Conservation (phyloP, 2,329 filamentous ascomycete genomes). For the Rachicladosporium sp. region DNA sequence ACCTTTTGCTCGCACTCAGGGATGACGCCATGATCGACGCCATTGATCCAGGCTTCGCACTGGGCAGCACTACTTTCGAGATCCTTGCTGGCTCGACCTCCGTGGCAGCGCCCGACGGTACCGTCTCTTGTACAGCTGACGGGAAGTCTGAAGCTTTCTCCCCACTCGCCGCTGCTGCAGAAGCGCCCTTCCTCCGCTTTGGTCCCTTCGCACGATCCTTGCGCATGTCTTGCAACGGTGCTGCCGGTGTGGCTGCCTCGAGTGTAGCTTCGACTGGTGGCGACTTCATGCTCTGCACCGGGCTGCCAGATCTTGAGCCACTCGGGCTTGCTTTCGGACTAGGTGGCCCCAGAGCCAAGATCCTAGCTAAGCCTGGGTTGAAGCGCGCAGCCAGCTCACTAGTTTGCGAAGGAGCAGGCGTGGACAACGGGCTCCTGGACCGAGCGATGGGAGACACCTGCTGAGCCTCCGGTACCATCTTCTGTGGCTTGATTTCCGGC, state of each 20-base stretch:
- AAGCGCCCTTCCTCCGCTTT: constrained; percentile 62
- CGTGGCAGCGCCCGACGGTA: no score
- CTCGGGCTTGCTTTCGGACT: background rate
- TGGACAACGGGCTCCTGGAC: background rate
- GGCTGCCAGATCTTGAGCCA: constrained; percentile 16
- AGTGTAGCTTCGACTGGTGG: background rate
- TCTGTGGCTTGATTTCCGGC: background rate
- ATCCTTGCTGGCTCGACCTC: no score
- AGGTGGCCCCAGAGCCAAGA: constrained; percentile 65
- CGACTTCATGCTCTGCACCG: constrained; percentile 5
- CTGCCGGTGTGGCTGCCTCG: constrained; percentile 10
- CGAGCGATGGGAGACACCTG: no score
- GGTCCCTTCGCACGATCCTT: constrained; percentile 84
- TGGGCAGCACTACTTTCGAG: no score
- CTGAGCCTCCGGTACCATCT: background rate
- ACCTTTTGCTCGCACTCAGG: constrained; percentile 5
- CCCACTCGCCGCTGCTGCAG: constrained; percentile 3
- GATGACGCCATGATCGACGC: constrained; percentile 18
- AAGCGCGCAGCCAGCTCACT: constrained; percentile 63
- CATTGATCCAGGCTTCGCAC: constrained; percentile 9
- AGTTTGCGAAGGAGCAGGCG: constrained; percentile 21
- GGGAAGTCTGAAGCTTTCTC: no score
- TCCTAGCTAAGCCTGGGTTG: constrained; percentile 71
- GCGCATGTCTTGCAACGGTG: constrained; percentile 54
- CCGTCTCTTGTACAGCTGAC: no score